Base-by-base conservation (phyloP, 768 basidiomycete genomes). In the Mycena pura region DNA sequence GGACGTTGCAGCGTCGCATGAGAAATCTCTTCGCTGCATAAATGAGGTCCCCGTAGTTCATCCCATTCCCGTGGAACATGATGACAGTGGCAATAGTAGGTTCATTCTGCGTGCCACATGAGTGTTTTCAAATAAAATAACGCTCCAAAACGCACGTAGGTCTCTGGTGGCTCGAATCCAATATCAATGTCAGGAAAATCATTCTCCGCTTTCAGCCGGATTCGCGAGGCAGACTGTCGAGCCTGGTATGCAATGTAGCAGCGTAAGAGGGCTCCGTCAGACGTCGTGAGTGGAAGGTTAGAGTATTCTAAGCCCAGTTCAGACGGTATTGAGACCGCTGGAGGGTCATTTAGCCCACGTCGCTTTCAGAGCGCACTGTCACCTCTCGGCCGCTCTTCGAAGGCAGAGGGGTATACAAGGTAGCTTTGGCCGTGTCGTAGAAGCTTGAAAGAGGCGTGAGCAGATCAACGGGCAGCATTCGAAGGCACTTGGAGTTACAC, bases 401-500 rank as follows among this genome's bases (percentile, higher is more conserved):
- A 69, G 22, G 68, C 68, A 22, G 68, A 64, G 7, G 68, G 68
- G 36, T 69, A 69, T 6, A 69, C 63, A 22, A 69, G 63, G 40
- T 43, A 62, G 7, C 43, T 57, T 52, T 69, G 68, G 31, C 68
- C 65, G 29, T 67, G 50, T 4, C 60, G 48, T 10, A 69, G 22
- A 21, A 68, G 31, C 64, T 68, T 52, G 7, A 21, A 11, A 36
- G 17, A 38, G 15, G 32, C 11, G 27, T 47, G 7, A 48, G 55
- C n/a, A n/a, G n/a, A n/a, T n/a, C n/a, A n/a, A n/a, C n/a, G n/a
- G n/a, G n/a, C n/a, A n/a, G n/a, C n/a, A n/a, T n/a, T n/a, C n/a
- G n/a, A n/a, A n/a, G n/a, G n/a, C n/a, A n/a, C n/a, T n/a, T n/a
- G n/a, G n/a, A n/a, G n/a, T n/a, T n/a, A n/a, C n/a, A n/a, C n/a